Percentiles rank a stretch among this genome's conserved stretches.
These are phyloP conservation scores for Fusarium tupiense DNA, from an alignment of 2,329 filamentous ascomycete genomes.

Conservation along the genomic window DNA sequence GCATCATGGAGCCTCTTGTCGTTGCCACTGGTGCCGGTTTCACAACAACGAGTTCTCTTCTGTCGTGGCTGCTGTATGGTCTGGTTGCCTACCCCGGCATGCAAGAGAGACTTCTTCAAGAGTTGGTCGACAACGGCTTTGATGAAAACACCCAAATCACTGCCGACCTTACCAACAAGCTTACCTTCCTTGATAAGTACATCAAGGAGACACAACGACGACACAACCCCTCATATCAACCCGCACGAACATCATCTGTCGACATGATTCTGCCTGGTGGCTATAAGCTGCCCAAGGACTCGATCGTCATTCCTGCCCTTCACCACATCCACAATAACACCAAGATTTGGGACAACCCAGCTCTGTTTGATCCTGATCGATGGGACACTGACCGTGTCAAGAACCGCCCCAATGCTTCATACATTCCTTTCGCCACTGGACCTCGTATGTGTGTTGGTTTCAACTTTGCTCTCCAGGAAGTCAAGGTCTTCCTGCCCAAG, in stretches of 20 bases:
- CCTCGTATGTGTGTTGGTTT: conserved; percentile 70
- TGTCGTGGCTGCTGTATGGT: conserved; percentile 67
- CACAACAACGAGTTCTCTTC: conserved; percentile 66
- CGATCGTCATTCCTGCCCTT: conserved; percentile 63
- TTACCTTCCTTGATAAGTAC: conserved; percentile 65
- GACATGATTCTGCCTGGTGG: conserved; percentile 69
- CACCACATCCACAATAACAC: conserved; percentile 64
- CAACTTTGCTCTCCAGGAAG: conserved; percentile 70
- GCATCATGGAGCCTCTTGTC: conserved; percentile 50
- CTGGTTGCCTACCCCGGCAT: conserved; percentile 63
- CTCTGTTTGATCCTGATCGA: conserved; percentile 66
- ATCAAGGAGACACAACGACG: conserved; percentile 69
- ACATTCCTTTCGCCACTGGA: conserved; percentile 68
- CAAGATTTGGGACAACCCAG: conserved; percentile 66
- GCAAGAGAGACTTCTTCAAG: conserved; percentile 67
- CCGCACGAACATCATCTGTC: conserved; percentile 64
- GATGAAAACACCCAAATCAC: conserved; percentile 56
- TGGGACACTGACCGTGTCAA: conserved; percentile 66
- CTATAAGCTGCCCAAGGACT: conserved; percentile 62
- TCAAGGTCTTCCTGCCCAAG: conserved; percentile 68
- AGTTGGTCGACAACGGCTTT: conserved; percentile 62
- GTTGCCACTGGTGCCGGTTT: conserved; percentile 68
- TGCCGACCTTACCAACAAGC: conserved; percentile 57
- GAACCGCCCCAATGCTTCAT: conserved; percentile 60
- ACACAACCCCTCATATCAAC: conserved; percentile 70